Conservation (phyloP, 2,329 filamentous ascomycete genomes). For the Myotisia sp. region DNA sequence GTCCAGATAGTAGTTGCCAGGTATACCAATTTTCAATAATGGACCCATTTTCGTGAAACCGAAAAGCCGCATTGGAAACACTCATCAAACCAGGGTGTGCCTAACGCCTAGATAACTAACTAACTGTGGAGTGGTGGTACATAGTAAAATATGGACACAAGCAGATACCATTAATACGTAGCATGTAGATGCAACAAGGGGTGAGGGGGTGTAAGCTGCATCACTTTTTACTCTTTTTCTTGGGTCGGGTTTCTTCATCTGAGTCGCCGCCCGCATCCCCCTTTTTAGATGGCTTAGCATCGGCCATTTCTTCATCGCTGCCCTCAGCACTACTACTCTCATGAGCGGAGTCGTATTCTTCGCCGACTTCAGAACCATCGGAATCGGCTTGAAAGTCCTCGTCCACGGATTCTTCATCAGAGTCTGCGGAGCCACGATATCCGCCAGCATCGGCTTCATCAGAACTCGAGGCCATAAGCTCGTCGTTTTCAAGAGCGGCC, state of each 20-base stretch:
- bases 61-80: too few species aligned
- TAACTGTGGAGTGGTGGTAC: too few species aligned
- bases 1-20: too few species aligned
- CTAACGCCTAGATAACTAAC: too few species aligned
- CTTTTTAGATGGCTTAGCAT: conserved; percentile 29
- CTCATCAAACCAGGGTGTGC: too few species aligned
- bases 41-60: too few species aligned
- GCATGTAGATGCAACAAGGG: too few species aligned
- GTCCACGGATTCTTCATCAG: conserved; percentile 88
- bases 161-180: too few species aligned
- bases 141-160: too few species aligned
- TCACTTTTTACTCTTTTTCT: conserved; percentile 56
- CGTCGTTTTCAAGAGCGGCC: conserved; percentile 69
- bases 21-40: too few species aligned
- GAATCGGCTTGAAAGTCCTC: conserved; percentile 90
- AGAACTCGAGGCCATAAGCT: conserved; percentile 71
- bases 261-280: conserved; percentile 31
- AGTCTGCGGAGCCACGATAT: conserved; percentile 81
- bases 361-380: conserved; percentile 88
- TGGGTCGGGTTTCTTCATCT: conserved; percentile 42
- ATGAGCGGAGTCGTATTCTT: conserved; percentile 86
- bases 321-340: conserved; percentile 65
- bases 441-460: conserved; percentile 55
- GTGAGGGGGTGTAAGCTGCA: too few species aligned
- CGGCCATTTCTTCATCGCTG: conserved; percentile 47